Conservation (phyloP, 2,329 filamentous ascomycete species). For the Phoma sp. region DNA sequence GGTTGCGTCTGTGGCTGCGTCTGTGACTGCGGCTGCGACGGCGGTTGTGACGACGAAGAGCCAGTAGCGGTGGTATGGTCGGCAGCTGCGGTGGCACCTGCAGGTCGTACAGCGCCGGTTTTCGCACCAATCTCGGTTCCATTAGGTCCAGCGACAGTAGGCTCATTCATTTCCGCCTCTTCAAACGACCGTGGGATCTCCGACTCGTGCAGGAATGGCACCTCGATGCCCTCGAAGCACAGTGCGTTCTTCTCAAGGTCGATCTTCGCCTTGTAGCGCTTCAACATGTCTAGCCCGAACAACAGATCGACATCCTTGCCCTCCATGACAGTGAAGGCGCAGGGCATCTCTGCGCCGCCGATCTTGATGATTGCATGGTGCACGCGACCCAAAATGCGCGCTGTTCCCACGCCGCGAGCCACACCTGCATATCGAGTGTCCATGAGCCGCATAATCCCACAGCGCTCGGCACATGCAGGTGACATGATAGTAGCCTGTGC, state of each 20-base stretch:
- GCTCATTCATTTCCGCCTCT: slow-evolving; percentile 75
- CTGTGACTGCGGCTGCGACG: slow-evolving; percentile 11
- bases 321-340: slow-evolving; percentile 99
- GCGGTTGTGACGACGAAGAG: slow-evolving; percentile 14
- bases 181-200: slow-evolving; percentile 88
- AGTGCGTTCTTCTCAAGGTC: slow-evolving; percentile 85
- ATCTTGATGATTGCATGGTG: slow-evolving; percentile 96
- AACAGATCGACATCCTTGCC: slow-evolving; percentile 94
- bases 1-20: slow-evolving; percentile 1
- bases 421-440: slow-evolving; percentile 92
- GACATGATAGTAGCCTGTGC: slow-evolving; percentile 99
- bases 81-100: slow-evolving; percentile 47
- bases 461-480: slow-evolving; percentile 85
- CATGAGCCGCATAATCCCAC: slow-evolving; percentile 94
- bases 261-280: slow-evolving; percentile 90
- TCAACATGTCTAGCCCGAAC: slow-evolving; percentile 94
- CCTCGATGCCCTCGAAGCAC: slow-evolving; percentile 85
- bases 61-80: slow-evolving; percentile 26
- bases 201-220: slow-evolving; percentile 88
- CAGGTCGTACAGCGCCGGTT: slow-evolving; percentile 74
- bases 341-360: slow-evolving; percentile 82
- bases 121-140: slow-evolving; percentile 87
- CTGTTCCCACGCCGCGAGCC: slow-evolving; percentile 91
- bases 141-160: slow-evolving; percentile 81
- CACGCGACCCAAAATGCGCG: slow-evolving; percentile 90